Evolutionary conservation across 2,329 filamentous ascomycete genomes (phyloP), one percentile per base, ranked within the genome.

Genomic region (Lojkania enalia): DNA sequence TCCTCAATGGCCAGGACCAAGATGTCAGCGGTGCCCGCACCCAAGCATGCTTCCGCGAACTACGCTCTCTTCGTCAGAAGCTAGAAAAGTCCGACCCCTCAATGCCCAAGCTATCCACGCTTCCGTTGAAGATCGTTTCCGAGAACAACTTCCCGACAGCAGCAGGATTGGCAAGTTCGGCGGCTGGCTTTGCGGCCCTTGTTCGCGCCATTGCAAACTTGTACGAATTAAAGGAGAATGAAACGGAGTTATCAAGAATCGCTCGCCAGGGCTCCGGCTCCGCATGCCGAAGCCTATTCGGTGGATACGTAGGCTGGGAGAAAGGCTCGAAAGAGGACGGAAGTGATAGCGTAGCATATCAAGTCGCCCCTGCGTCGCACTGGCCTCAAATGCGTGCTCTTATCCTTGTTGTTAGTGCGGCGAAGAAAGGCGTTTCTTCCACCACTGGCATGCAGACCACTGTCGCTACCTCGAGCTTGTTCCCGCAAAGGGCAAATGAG

Each of bases 91-190:
- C 79, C 49, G 77, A 96, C 67, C 60, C 84, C 0, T 84, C 83
- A 16, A 80, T 96, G n/a, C 90, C 92, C 32, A 89, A 88, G 71
- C 83, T 99, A 45, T 88, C 90, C 9, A 68, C 78, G 39, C 78
- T 87, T 62, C 84, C 88, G 23, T 83, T 99, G 50, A 87, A 86
- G 60, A 86, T 99, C 55, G 90, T 96, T 44, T 94, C 88, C 45
- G 88, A 94, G 76, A 99, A 99, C 81, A 99, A 99, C 80, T 99
- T 99, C 80, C 94, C 94, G 52, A 99, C 94, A 2, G 94, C 94
- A 19, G 94, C 94, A 3, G 94, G 94, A 5, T 84, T 99, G 20
- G 82, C 82, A 30, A 79, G 77, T 55, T 78, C 76, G 16, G 82
- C 82, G n/a, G 82, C 82, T n/a, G 83, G 82, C 18, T 83, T 85